These are phyloP conservation scores for Forsythia suspensa DNA, from an alignment of 257 asterid genomes.

Conservation along the genomic window DNA sequence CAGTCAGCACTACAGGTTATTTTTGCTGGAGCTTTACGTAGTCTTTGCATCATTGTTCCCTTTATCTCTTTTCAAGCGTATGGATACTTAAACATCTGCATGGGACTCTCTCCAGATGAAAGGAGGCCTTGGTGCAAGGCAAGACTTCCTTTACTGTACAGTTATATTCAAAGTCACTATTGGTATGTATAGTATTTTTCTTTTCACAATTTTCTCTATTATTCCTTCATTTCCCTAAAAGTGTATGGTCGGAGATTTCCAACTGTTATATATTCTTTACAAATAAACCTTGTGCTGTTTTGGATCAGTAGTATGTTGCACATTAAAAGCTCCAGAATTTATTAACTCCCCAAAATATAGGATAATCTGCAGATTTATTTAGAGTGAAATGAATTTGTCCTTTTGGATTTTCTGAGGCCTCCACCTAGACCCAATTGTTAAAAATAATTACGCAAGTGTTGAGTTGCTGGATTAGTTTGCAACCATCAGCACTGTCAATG, in stretches of 20 bases:
- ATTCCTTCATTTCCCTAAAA: conserved; percentile 14
- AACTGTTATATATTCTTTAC: not conserved
- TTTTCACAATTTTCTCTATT: conserved; percentile 9
- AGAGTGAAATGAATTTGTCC: not conserved
- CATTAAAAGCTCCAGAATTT: not conserved
- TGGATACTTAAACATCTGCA: conserved; percentile 74
- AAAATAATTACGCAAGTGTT: not conserved
- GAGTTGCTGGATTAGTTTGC: not conserved
- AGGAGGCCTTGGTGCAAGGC: conserved; percentile 95
- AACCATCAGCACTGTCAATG: not conserved
- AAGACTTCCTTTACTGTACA: conserved; percentile 86
- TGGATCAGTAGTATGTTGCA: not conserved
- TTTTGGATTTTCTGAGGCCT: not conserved
- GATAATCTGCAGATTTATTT: not conserved
- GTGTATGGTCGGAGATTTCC: not conserved
- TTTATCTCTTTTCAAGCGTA: conserved; percentile 78
- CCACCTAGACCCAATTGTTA: not conserved
- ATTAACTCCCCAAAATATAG: not conserved
- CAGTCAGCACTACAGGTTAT: conserved; percentile 60
- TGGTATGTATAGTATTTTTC: conserved; percentile 59
- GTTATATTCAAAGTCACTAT: conserved; percentile 88
- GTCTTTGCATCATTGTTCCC: conserved; percentile 64
- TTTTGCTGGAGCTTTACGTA: conserved; percentile 59
- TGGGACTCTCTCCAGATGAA: conserved; percentile 49
- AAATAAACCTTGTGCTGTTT: not conserved